phyloP scores from a whole-genome alignment of 306 rosid species.

The Medicago truncatula region DNA sequence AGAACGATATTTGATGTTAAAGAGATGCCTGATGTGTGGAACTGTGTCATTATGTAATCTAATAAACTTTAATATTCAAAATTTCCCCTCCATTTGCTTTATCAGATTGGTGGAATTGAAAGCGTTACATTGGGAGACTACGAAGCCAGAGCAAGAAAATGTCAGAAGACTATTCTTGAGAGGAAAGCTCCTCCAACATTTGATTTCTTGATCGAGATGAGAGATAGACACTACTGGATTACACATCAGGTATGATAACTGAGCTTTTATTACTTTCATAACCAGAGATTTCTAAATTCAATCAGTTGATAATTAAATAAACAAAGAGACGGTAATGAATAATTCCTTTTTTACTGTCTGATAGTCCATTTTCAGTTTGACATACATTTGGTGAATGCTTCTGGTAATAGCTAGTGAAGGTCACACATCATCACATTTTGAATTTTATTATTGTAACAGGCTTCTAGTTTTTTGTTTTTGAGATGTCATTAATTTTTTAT shows the following conservation, averaged over 20 bases:
- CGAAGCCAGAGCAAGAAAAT: conserved; percentile 70
- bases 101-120: conserved; percentile 68
- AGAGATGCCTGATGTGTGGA: conserved; percentile 29
- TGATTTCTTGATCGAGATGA: conserved; percentile 79
- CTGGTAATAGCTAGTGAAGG: neutral
- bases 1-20: conserved; percentile 12
- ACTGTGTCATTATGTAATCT: conserved; percentile 13
- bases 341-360: conserved; percentile 5
- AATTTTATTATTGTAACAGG: neutral
- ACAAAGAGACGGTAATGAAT: conserved; percentile 4
- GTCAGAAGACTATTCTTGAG: conserved; percentile 70
- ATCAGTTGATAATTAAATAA: conserved; percentile 11
- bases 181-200: conserved; percentile 78
- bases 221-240: conserved; percentile 74
- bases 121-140: conserved; percentile 67
- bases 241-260: conserved; percentile 64
- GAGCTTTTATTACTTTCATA: conserved; percentile 30
- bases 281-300: conserved; percentile 4
- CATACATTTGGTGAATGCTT: neutral
- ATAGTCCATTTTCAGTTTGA: conserved; percentile 23
- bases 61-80: conserved; percentile 27
- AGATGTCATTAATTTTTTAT: too few species aligned
- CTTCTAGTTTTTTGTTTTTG: too few species aligned
- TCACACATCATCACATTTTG: neutral
- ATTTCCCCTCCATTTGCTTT: conserved; percentile 39